Percentiles rank a stretch among this genome's conserved stretches.
These are phyloP conservation scores for Cephalotrichum gorgonifer DNA, from an alignment of 2,329 filamentous ascomycete species.

Conservation along the genomic window DNA sequence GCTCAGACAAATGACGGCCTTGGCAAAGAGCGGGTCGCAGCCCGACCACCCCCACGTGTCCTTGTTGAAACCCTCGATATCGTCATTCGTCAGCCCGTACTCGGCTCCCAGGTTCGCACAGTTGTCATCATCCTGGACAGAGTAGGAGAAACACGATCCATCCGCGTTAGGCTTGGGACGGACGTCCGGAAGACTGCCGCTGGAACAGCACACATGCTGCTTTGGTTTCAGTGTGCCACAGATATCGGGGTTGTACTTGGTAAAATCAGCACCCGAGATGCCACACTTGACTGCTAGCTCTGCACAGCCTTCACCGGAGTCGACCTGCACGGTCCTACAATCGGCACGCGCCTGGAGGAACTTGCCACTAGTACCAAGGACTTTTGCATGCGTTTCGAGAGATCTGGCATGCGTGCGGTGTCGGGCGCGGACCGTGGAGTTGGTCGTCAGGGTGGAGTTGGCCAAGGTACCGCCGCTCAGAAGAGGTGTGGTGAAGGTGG, in stretches of 20 bases:
- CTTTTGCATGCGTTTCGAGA: background rate
- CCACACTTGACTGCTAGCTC: conserved; percentile 25
- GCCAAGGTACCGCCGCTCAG: too few relatives aligned
- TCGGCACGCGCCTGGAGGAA: background rate
- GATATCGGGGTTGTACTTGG: conserved; percentile 25
- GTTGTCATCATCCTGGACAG: conserved; percentile 19
- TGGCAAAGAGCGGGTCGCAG: conserved; percentile 16
- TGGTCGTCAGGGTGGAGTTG: too few relatives aligned
- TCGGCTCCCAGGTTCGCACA: conserved; percentile 22
- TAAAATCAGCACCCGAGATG: conserved; percentile 24
- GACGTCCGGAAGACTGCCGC: conserved; percentile 12
- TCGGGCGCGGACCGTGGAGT: too few relatives aligned
- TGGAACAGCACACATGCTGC: conserved; percentile 26
- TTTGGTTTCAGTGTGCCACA: conserved; percentile 16
- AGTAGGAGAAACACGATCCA: conserved; percentile 26
- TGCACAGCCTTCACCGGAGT: conserved; percentile 23
- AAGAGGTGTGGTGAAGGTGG: background rate
- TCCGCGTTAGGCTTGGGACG: conserved; percentile 12
- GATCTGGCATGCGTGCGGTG: too few relatives aligned
- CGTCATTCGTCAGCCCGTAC: conserved; percentile 21
- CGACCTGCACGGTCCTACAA: conserved; percentile 20
- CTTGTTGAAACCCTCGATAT: conserved; percentile 26
- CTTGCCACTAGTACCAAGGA: background rate
- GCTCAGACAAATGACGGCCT: conserved; percentile 21
- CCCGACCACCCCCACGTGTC: conserved; percentile 27